Conservation (phyloP, 495 filamentous ascomycete species). For the Acidomyces sp. region DNA sequence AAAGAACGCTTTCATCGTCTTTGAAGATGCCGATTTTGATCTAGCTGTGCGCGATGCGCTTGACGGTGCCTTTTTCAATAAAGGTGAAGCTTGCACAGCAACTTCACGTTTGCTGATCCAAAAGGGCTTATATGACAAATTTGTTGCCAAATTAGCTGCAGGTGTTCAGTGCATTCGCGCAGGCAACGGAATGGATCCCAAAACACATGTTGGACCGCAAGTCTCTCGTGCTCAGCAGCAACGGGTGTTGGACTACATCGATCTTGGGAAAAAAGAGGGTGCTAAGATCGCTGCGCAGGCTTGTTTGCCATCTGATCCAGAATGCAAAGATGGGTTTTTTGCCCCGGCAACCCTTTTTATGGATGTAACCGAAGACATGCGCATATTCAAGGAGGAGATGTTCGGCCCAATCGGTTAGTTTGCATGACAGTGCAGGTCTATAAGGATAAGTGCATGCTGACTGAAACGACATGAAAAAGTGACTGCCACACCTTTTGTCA, state of each 20-base stretch:
- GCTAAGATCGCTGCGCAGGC: not conserved
- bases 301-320: no score
- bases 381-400: conserved; percentile 33
- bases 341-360: conserved; percentile 37
- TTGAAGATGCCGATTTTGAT: conserved; percentile 16
- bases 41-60: conserved; percentile 4
- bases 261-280: conserved; percentile 12
- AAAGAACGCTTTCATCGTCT: conserved; percentile 12
- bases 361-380: conserved; percentile 28
- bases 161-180: conserved; percentile 1
- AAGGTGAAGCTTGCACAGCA: conserved; percentile 10
- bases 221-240: conserved; percentile 5
- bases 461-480: no score
- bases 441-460: no score
- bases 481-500: conserved; percentile 22
- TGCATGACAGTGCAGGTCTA: no score
- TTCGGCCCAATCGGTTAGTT: conserved; percentile 42
- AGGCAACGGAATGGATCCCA: conserved; percentile 6
- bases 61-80: conserved; percentile 2
- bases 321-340: conserved; percentile 30
- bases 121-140: conserved; percentile 5
- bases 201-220: conserved; percentile 16
- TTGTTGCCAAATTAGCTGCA: conserved; percentile 4
- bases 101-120: conserved; percentile 6
- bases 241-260: conserved; percentile 8